Percentiles rank a stretch among this genome's conserved stretches.
phyloP scores from a whole-genome alignment of 106 monocot species.

The Acorus gramineus region DNA sequence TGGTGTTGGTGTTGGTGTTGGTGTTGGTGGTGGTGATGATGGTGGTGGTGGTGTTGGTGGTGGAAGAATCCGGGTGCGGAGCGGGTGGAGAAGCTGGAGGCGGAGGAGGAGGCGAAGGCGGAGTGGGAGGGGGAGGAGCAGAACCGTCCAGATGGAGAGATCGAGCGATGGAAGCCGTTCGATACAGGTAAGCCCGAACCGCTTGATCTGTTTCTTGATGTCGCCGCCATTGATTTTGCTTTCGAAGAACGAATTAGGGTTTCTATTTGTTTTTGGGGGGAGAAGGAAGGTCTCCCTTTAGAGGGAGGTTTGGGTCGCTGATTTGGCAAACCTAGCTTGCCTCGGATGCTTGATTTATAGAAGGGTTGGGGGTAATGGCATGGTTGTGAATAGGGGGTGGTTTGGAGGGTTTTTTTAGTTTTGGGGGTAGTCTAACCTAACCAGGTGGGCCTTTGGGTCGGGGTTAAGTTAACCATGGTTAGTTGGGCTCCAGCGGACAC shows the following conservation, averaged over 20 bases:
- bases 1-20: neutral
- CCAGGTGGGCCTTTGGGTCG: no score
- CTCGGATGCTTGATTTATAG: slow-evolving; percentile 23
- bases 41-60: neutral
- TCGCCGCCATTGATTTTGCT: slow-evolving; percentile 6
- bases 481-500: no score
- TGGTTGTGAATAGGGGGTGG: no score
- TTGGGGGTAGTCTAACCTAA: no score
- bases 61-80: slow-evolving; percentile 1
- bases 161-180: slow-evolving; percentile 17
- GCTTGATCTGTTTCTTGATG: slow-evolving; percentile 32
- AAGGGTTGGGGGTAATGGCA: no score
- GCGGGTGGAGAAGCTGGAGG: slow-evolving; percentile 9
- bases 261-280: neutral
- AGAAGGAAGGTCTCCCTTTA: neutral
- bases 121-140: slow-evolving; percentile 11
- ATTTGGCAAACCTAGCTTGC: slow-evolving; percentile 25
- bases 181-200: slow-evolving; percentile 20
- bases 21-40: neutral
- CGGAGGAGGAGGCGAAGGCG: slow-evolving; percentile 7
- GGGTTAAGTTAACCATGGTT: no score
- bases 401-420: no score
- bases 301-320: slow-evolving; percentile 6
- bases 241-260: neutral
- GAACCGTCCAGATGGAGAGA: slow-evolving; percentile 18